Evolutionary conservation across 2,329 filamentous ascomycete genomes (phyloP), one percentile per base, ranked within the genome.

Genomic region (Alternaria sp.): DNA sequence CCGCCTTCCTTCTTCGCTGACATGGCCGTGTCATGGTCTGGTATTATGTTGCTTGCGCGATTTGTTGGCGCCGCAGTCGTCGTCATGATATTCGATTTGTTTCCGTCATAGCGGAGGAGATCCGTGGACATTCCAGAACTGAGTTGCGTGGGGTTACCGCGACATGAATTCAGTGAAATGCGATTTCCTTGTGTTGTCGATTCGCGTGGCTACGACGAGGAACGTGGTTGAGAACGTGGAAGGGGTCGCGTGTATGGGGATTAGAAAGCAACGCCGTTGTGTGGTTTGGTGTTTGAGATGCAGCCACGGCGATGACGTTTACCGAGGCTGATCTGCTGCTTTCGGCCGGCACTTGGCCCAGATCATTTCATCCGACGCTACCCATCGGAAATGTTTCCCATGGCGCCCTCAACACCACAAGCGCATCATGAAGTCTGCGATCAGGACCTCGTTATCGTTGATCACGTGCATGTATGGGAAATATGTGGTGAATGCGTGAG

Each of bases 1-100:
- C 54, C 50, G 32, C 45, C 48, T 46, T 59, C 58, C 41, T 66
- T 57, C 52, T 59, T 65, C 67, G 81, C 79, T 28, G 82, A 78
- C 58, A 83, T 79, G 70, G 84, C 77, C 69, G 84, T 80, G 63
- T 85, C 83, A 68, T 86, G 81, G 73, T 86, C 84, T 45, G 84
- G 84, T 30, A 60, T 30, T 48, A 50, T 54, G 45, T 60, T 58
- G 63, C 54, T 41, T 66, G 58, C 59, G 62, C 63, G 48, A 63
- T 57, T 64, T 63, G 54, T 62, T 61, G 69, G 70, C 68, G 70
- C 65, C 50, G 64, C 70, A 50, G 70, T 69, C 46, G 68, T 72
- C 46, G 70, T 79, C 78, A 78, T 76, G 70, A 73, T 68, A 57
- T 66, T 55, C n/a, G 68, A 51, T 52, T 53, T 60, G 59, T 57